Conservation (phyloP, 352 stramenopile genomes). For the Pythium periplocum region DNA sequence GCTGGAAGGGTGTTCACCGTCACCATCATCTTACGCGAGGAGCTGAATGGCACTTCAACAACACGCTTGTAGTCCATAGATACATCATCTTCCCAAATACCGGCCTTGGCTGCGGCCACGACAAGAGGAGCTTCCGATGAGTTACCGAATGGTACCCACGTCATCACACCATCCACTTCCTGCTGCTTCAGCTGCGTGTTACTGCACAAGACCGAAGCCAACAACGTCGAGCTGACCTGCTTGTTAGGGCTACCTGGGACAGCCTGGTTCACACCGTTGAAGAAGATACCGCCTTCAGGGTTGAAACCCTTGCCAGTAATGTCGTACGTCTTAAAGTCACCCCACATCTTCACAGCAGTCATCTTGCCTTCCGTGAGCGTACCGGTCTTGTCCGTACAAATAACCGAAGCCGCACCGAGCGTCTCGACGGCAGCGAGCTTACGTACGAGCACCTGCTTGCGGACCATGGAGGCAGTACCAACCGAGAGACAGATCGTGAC, state of each 20-base stretch:
- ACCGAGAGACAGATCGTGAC: constrained; percentile 77
- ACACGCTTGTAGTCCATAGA: constrained; percentile 57
- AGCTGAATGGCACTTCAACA: constrained; percentile 93
- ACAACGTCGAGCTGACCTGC: constrained; percentile 48
- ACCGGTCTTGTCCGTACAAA: constrained; percentile 94
- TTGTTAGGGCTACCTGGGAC: constrained; percentile 33
- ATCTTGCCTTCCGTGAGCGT: constrained; percentile 90
- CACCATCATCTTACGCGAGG: constrained; percentile 94
- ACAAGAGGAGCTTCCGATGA: constrained; percentile 70
- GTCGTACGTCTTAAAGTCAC: constrained; percentile 57
- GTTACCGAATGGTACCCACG: constrained; percentile 59
- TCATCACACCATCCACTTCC: constrained; percentile 38
- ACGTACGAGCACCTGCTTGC: constrained; percentile 76
- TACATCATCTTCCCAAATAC: constrained; percentile 51
- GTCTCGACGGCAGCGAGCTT: constrained; percentile 82
- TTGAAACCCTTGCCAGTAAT: constrained; percentile 66
- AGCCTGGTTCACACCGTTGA: constrained; percentile 36
- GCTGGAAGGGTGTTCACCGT: constrained; percentile 50
- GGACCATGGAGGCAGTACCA: constrained; percentile 67
- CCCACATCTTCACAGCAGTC: constrained; percentile 74
- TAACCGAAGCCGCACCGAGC: constrained; percentile 89
- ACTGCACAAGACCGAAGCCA: constrained; percentile 64
- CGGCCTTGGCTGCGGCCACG: constrained; percentile 66
- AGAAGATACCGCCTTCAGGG: constrained; percentile 44
- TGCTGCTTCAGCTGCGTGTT: constrained; percentile 70